Base-by-base conservation (phyloP, 768 basidiomycete genomes). In the Epithele typhae region DNA sequence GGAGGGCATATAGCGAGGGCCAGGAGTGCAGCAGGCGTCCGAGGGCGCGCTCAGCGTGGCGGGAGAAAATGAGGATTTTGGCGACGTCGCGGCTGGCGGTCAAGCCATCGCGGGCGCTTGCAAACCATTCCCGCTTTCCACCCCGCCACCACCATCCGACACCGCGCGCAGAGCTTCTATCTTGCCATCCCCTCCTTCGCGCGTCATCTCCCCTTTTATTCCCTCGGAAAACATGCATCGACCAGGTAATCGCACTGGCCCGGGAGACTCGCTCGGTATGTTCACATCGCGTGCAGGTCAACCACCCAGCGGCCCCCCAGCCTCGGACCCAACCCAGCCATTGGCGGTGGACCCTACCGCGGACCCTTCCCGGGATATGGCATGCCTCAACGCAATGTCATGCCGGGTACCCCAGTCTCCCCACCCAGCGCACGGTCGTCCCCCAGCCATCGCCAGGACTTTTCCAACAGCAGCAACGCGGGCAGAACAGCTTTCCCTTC, bases 221-320 rank as follows among this genome's bases (percentile, higher is more conserved):
- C 21, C 45, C n/a, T 24, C 3, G 41, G 51, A 57, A 48, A 34
- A 48, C 35, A 67, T 67, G 67, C 67, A 67, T 56, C 64, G 66
- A 55, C 56, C 65, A 64, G 66, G 67, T 68, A 59, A 56, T 38
- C 50, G 47, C 52, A 45, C 38, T 40, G 39, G 49, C 47, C 44
- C 49, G 30, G 12, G 40, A 43, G 55, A 53, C 46, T 33, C 21
- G 15, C 27, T 40, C 45, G 43, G 49, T 44, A 43, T 56, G 55
- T 53, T 56, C 40, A 51, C 52, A 45, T 48, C 51, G 47, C 47
- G 50, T 51, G 50, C 63, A 88, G 84, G 85, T 60, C 87, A 87
- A 77, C 84, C 86, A 43, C 84, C 59, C 87, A 88, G 66, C 75
- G 87, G 64, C 85, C 87, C 41, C 85, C 87, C 54, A 85, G 76